Evolutionary conservation across 2,329 filamentous ascomycete species (phyloP).

Genomic region (Paecilomyces dactylethromorphus): DNA sequence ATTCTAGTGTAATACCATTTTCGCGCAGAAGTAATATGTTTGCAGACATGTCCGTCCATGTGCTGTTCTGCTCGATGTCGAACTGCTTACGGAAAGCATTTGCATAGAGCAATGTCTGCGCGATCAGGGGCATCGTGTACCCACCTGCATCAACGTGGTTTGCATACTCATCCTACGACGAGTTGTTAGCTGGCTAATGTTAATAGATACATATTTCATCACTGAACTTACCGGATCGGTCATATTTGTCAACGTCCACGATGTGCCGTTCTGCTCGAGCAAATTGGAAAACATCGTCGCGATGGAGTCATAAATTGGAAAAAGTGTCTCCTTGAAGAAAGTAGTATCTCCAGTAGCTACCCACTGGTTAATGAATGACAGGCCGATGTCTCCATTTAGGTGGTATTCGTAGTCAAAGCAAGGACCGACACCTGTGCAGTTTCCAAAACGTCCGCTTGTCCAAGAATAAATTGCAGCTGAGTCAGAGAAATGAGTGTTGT

Average conservation of each 20-base stretch:
- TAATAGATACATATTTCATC: background rate
- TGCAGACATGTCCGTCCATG: slow-evolving; percentile 50
- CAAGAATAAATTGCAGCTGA: slow-evolving; percentile 60
- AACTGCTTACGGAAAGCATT: slow-evolving; percentile 54
- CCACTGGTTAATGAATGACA: slow-evolving; percentile 57
- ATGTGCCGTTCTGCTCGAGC: slow-evolving; percentile 53
- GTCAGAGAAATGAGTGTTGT: slow-evolving; percentile 49
- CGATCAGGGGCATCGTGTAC: slow-evolving; percentile 59
- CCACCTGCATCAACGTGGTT: slow-evolving; percentile 62
- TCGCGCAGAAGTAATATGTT: slow-evolving; percentile 52
- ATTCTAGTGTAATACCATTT: slow-evolving; percentile 59
- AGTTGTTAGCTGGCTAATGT: background rate
- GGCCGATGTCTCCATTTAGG: slow-evolving; percentile 62
- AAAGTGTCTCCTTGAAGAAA: slow-evolving; percentile 49
- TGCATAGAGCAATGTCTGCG: slow-evolving; percentile 49
- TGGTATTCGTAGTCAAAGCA: slow-evolving; percentile 71
- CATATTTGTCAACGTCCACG: slow-evolving; percentile 53
- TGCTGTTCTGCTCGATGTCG: slow-evolving; percentile 49
- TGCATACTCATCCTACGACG: slow-evolving; percentile 55
- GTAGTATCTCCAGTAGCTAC: slow-evolving; percentile 53
- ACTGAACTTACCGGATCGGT: slow-evolving; percentile 58
- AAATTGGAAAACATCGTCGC: slow-evolving; percentile 57
- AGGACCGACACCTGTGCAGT: slow-evolving; percentile 58
- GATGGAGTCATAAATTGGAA: slow-evolving; percentile 59
- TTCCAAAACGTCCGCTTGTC: slow-evolving; percentile 61